A percentile compares a stretch with the other conserved stretches of the same genome.
Evolutionary conservation across 768 basidiomycete genomes (phyloP).

Genomic region (Hericium erinaceus): DNA sequence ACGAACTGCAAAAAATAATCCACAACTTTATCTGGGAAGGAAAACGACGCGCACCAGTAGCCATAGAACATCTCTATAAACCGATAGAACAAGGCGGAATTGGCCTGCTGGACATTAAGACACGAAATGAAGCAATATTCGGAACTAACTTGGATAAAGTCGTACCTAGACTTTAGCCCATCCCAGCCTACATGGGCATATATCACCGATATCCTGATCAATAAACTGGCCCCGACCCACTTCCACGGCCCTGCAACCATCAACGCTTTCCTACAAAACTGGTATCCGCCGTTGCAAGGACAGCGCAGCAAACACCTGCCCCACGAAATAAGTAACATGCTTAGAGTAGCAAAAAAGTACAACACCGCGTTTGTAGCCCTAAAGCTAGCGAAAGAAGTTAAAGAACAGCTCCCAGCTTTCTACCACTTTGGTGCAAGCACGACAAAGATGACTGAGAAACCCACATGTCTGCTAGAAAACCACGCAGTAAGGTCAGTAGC

Average conservation of each 20-base stretch:
- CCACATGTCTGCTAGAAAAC: no score
- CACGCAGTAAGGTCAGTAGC: no score
- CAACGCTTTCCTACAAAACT: constrained; percentile 8
- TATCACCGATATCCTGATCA: neutral
- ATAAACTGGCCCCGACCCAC: neutral
- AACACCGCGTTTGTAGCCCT: no score
- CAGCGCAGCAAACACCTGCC: no score
- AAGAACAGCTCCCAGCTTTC: no score
- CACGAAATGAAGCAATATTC: constrained; percentile 9
- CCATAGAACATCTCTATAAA: neutral
- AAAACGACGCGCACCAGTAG: neutral
- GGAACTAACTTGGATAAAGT: constrained; percentile 8
- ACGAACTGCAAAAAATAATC: neutral
- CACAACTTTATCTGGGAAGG: constrained; percentile 15
- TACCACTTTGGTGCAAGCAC: no score
- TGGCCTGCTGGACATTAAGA: constrained; percentile 4
- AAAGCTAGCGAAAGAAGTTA: no score
- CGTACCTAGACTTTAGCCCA: neutral
- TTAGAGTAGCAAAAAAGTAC: no score
- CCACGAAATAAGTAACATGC: no score
- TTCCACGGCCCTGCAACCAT: neutral
- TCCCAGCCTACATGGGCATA: constrained; percentile 10
- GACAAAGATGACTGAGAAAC: no score
- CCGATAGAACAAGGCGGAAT: constrained; percentile 4
- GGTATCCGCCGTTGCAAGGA: neutral